A percentile compares a stretch with the other conserved stretches of the same genome.
These are phyloP conservation scores for Lathyrus oleraceus DNA, from an alignment of 306 rosid species.

Conservation along the genomic window DNA sequence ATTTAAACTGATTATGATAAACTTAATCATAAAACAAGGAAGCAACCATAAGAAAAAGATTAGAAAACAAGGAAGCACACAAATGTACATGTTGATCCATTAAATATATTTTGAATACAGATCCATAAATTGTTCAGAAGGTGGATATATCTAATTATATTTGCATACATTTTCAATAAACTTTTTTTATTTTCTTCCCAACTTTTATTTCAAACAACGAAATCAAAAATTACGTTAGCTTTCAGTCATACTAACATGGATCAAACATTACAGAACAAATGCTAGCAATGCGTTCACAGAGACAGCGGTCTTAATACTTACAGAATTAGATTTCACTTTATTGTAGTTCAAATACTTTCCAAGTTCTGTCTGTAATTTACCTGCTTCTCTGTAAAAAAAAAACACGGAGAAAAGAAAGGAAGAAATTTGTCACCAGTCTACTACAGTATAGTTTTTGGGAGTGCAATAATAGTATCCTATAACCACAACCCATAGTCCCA, in stretches of 20 bases:
- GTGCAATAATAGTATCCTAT: conserved; percentile 11
- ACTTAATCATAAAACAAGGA: conserved; percentile 30
- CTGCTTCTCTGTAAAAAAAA: conserved; percentile 62
- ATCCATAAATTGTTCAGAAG: conserved; percentile 22
- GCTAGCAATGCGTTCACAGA: conserved; percentile 23
- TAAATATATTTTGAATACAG: conserved; percentile 16
- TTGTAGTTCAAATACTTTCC: conserved; percentile 52
- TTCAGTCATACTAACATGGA: conserved; percentile 17
- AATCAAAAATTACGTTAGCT: conserved; percentile 2
- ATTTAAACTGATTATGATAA: conserved; percentile 31
- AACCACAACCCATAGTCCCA: conserved; percentile 3
- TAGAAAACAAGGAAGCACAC: conserved; percentile 19
- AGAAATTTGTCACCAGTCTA: conserved; percentile 24
- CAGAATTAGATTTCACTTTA: conserved; percentile 52
- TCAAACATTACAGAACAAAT: conserved; percentile 32
- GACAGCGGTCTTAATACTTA: conserved; percentile 43
- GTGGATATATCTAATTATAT: conserved; percentile 18
- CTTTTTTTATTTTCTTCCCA: conserved; percentile 23
- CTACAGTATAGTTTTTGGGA: conserved; percentile 14
- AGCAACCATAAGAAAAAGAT: neutral
- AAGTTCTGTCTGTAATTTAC: conserved; percentile 52
- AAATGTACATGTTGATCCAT: conserved; percentile 14
- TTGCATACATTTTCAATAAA: conserved; percentile 19
- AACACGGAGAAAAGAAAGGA: conserved; percentile 17
- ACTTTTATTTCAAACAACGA: conserved; percentile 14